Conservation (phyloP, 106 monocot genomes). For the Triglochin maritima region DNA sequence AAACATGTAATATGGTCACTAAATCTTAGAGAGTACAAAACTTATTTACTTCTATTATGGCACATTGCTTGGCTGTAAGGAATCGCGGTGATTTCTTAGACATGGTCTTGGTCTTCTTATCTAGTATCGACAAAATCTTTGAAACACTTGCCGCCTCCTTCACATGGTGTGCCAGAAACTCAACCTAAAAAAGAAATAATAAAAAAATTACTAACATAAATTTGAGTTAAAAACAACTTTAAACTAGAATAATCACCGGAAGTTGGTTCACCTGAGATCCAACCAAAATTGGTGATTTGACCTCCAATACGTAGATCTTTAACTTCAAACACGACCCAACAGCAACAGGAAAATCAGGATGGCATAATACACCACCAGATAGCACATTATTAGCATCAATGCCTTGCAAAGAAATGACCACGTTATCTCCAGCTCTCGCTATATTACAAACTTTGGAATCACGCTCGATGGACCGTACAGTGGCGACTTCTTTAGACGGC, state of each 20-base stretch:
- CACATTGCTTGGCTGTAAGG: constrained; percentile 64
- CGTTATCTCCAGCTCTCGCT: constrained; percentile 85
- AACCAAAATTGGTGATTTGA: constrained; percentile 48
- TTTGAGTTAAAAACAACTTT: too few species aligned
- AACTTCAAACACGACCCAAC: constrained; percentile 64
- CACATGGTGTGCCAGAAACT: constrained; percentile 64
- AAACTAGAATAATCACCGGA: background rate
- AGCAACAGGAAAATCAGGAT: constrained; percentile 69
- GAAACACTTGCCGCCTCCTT: constrained; percentile 51
- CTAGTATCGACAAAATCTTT: constrained; percentile 50
- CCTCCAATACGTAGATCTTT: constrained; percentile 59
- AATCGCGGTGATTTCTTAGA: constrained; percentile 61
- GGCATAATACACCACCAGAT: constrained; percentile 63
- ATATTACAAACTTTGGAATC: constrained; percentile 40
- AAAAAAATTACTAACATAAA: background rate
- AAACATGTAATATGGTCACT: background rate
- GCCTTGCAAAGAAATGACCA: constrained; percentile 54
- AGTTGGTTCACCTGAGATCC: constrained; percentile 45
- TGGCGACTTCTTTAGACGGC: constrained; percentile 55
- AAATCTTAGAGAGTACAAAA: background rate
- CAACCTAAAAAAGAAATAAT: background rate
- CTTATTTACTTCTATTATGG: constrained; percentile 47
- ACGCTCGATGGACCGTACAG: constrained; percentile 53
- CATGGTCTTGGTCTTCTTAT: constrained; percentile 53
- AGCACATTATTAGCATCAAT: constrained; percentile 30